Percentiles rank a stretch among this genome's conserved stretches.
Conservation (phyloP, 1,284 basidiomycete genomes). For the Ganoderma sinense region DNA sequence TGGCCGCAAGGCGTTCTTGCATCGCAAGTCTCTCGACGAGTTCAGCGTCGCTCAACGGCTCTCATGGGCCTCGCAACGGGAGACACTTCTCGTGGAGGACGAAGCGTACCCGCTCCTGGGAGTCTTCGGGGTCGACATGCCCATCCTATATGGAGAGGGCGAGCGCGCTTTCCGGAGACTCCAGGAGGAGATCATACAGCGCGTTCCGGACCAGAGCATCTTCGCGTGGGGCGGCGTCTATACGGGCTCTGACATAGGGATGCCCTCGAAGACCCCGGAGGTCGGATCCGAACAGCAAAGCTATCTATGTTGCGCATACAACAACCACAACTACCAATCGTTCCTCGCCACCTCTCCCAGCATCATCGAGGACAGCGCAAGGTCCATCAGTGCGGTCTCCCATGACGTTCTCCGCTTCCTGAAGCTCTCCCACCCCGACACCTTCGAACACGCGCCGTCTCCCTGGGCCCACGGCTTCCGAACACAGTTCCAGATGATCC, state of each 20-base stretch:
- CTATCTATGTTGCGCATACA: neutral
- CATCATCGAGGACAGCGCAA: neutral
- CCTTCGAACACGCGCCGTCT: neutral
- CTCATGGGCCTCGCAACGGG: neutral
- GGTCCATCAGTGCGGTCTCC: neutral
- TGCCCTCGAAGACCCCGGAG: neutral
- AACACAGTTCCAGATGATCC: neutral
- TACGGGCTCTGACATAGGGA: neutral
- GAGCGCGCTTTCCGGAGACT: neutral
- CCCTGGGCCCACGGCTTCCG: neutral
- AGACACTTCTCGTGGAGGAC: neutral
- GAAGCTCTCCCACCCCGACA: neutral
- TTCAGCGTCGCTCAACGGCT: neutral
- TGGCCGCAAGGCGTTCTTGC: neutral
- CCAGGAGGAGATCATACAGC: neutral
- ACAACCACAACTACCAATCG: neutral
- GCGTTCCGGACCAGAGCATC: neutral
- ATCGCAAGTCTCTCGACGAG: neutral
- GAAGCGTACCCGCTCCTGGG: neutral
- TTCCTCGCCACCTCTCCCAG: neutral
- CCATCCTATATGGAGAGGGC: neutral
- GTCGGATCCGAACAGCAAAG: neutral
- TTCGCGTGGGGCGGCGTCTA: neutral
- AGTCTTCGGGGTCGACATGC: neutral
- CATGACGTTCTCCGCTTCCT: neutral